Evolutionary conservation across 441 rosid species (phyloP).

Genomic region (Corymbia calophylla): DNA sequence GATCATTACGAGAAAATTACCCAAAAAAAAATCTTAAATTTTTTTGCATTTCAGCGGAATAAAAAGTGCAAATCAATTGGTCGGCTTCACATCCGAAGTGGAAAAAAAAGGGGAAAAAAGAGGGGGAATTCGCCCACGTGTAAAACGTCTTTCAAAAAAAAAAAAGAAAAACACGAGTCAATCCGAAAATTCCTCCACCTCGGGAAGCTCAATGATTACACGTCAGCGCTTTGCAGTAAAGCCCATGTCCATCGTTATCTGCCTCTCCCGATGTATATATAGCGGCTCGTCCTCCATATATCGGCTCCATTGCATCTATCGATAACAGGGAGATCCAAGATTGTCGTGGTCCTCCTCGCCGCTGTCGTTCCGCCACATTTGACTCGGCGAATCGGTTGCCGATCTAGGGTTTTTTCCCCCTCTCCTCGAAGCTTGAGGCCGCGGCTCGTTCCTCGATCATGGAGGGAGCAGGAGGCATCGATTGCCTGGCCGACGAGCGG

Average conservation of each 20-base stretch:
- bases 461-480: constrained; percentile 23
- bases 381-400: not conserved
- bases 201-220: not conserved
- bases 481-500: constrained; percentile 65
- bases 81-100: not conserved
- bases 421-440: too few species aligned
- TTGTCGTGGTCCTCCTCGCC: not conserved
- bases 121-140: not conserved
- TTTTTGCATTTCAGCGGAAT: not conserved
- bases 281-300: too few species aligned
- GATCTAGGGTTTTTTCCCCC: not conserved
- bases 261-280: not conserved
- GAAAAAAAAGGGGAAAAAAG: not conserved
- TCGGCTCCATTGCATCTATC: not conserved
- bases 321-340: not conserved
- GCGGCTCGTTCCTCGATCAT: not conserved
- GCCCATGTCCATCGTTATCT: not conserved
- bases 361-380: not conserved
- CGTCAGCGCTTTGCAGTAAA: not conserved
- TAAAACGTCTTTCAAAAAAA: not conserved
- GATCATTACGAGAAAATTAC: not conserved
- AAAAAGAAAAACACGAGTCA: not conserved
- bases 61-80: not conserved
- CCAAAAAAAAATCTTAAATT: too few species aligned
- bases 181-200: not conserved